Base-by-base conservation (phyloP, 345 rosid genomes). In the Viola odorata region DNA sequence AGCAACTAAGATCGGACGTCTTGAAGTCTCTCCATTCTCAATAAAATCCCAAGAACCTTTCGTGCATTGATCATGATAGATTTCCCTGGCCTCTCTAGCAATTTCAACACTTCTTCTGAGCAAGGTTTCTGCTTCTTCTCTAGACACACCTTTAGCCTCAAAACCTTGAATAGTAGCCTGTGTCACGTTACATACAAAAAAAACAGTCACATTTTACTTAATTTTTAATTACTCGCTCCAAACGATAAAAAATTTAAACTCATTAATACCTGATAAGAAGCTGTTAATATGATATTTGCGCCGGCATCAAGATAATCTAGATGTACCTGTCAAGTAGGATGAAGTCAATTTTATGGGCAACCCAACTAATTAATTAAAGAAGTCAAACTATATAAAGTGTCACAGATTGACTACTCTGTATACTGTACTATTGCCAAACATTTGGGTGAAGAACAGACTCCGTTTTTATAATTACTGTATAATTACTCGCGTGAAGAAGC, bases 101-200 rank as follows among this genome's bases (percentile, higher is more conserved):
- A 86, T 84, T 59, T 86, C 85, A 60, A 89, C 98, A 58, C 98
- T 91, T 75, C 69, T 85, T 56, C 74, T 66, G 5, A 91, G 78
- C 57, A 89, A 66, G 32, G 36, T 15, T 70, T 91, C 96, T 6
- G 91, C 90, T 67, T 86, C 96, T 74, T 71, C 84, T 41, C 23
- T 77, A 0, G 91, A 77, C 4, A 78, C 58, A 13, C 96, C 96
- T 72, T 89, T 89, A 16, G 89, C 85, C 76, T 81, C 87, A 58
- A 91, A 91, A 4, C 96, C 98, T 68, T 86, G 96, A 68, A 91
- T 80, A 4, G 98, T 91, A 40, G 95, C 95, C 96, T 86, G 44
- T 15, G 44, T 15, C 41, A 2, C n/a, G 9, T 41, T 42, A 32
- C 42, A 41, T 10, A 14, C 1, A 39, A 17, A 42, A 12, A 41